A percentile compares a stretch with the other conserved stretches of the same genome.
phyloP scores from a whole-genome alignment of 306 rosid genomes.

The Lithocarpus polystachyus region DNA sequence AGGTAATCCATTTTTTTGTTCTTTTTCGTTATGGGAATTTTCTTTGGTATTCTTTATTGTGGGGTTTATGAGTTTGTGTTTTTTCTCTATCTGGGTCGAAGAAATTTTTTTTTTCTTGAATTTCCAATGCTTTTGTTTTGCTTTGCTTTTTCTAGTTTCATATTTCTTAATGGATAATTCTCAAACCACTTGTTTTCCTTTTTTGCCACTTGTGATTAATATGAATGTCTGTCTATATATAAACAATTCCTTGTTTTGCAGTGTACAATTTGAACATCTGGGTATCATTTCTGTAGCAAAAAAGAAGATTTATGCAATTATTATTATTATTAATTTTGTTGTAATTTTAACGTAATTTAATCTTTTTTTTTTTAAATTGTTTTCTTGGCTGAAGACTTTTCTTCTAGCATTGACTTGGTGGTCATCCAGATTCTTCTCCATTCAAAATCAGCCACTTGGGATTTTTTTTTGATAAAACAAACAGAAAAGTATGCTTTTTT shows the following conservation, averaged over 20 bases:
- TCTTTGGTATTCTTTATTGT: not conserved
- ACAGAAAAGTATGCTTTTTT: constrained; percentile 36
- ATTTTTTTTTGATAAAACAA: constrained; percentile 22
- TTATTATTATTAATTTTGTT: not conserved
- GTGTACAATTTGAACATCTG: not conserved
- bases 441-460: constrained; percentile 9
- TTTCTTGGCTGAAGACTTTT: not conserved
- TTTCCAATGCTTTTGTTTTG: constrained; percentile 1
- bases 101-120: not conserved
- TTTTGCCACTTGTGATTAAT: not conserved
- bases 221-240: not conserved
- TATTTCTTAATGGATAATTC: not conserved
- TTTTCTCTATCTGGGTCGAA: not conserved
- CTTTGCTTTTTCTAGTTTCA: not conserved
- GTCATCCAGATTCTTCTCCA: constrained; percentile 16
- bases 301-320: not conserved
- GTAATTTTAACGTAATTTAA: not conserved
- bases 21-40: not conserved
- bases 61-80: not conserved
- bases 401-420: constrained; percentile 30
- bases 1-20: constrained; percentile 23
- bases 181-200: not conserved
- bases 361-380: not conserved
- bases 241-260: not conserved
- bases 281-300: not conserved